Conservation (phyloP, 2,329 filamentous ascomycete species). For the Fusarium bulbicola region DNA sequence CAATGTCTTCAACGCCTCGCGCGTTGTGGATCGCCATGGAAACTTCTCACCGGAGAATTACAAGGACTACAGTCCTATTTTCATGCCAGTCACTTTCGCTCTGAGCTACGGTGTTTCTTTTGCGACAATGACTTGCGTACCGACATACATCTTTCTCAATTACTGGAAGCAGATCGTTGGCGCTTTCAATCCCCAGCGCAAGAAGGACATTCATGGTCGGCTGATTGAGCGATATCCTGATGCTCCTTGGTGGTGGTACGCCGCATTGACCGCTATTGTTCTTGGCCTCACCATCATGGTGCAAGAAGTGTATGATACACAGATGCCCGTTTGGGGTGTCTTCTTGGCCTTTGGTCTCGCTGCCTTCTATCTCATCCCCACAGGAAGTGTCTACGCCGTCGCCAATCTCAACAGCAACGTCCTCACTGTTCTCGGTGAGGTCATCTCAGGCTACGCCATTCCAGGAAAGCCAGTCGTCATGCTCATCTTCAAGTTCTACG, state of each 20-base stretch:
- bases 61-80: background rate
- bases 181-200: background rate
- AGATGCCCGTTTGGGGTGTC: conserved; percentile 2
- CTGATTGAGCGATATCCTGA: background rate
- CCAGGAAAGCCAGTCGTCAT: background rate
- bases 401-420: background rate
- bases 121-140: background rate
- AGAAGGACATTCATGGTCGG: background rate
- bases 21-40: background rate
- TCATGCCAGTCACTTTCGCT: background rate
- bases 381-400: background rate
- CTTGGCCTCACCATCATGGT: conserved; percentile 4
- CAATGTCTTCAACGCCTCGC: background rate
- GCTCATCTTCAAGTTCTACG: conserved; percentile 4
- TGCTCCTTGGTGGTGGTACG: conserved; percentile 2
- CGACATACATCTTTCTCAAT: background rate
- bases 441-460: background rate
- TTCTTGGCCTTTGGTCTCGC: background rate
- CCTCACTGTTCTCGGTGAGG: background rate
- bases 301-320: background rate
- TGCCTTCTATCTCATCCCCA: background rate
- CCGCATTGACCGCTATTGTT: background rate
- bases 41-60: background rate
- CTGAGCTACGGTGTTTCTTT: background rate
- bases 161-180: background rate